phyloP scores from a whole-genome alignment of 768 basidiomycete genomes.

The Leccinum disarticulatum region DNA sequence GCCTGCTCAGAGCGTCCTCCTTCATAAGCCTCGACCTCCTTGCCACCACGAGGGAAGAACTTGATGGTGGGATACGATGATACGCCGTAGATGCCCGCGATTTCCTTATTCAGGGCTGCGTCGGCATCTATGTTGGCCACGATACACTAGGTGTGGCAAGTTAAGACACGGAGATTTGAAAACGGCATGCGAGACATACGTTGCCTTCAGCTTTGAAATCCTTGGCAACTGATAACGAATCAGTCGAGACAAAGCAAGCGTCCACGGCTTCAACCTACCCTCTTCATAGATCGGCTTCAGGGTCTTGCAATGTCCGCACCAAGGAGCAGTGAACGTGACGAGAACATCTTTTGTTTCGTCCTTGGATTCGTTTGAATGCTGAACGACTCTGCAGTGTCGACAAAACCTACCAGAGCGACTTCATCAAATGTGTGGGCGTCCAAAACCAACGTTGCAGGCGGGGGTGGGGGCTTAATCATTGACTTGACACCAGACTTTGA shows the following conservation, averaged over 20 bases:
- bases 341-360: slow-evolving; percentile 78
- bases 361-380: slow-evolving; percentile 31
- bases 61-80: slow-evolving; percentile 90
- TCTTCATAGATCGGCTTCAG: slow-evolving; percentile 87
- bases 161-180: neutral
- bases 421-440: slow-evolving; percentile 74
- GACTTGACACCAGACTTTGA: slow-evolving; percentile 79
- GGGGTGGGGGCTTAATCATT: slow-evolving; percentile 83
- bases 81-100: slow-evolving; percentile 73
- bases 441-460: slow-evolving; percentile 65
- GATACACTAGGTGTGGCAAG: slow-evolving; percentile 56
- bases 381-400: neutral
- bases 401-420: slow-evolving; percentile 56
- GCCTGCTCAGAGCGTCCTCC: slow-evolving; percentile 71
- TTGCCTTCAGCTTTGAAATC: slow-evolving; percentile 77
- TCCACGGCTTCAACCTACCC: slow-evolving; percentile 38
- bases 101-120: slow-evolving; percentile 69
- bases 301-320: slow-evolving; percentile 95
- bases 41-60: slow-evolving; percentile 80
- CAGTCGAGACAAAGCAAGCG: slow-evolving; percentile 1
- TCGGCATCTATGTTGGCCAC: slow-evolving; percentile 93
- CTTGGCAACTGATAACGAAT: slow-evolving; percentile 55
- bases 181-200: slow-evolving; percentile 40
- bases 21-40: slow-evolving; percentile 65
- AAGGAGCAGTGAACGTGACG: slow-evolving; percentile 80